Conservation (phyloP, 768 basidiomycete genomes). For the Tylopilus subfusipes region DNA sequence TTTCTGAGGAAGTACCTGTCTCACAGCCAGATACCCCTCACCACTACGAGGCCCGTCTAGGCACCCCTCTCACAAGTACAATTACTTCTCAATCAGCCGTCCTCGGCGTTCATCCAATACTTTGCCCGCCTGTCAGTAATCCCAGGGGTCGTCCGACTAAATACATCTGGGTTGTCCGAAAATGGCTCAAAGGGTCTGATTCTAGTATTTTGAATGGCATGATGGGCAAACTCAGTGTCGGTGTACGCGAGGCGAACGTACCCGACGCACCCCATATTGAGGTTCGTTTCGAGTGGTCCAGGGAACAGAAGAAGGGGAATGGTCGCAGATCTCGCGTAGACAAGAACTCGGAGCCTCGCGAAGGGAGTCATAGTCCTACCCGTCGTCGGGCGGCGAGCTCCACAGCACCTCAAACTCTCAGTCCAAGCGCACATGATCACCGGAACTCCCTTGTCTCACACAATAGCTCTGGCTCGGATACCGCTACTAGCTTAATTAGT, state of each 20-base stretch:
- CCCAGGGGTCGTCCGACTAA: slow-evolving; percentile 39
- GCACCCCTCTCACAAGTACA: slow-evolving; percentile 10
- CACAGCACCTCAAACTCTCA: slow-evolving; percentile 6
- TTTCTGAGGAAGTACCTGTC: slow-evolving; percentile 16
- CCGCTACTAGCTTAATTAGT: slow-evolving; percentile 24
- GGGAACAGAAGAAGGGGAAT: slow-evolving; percentile 31
- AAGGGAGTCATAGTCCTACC: slow-evolving; percentile 10
- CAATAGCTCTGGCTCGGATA: slow-evolving; percentile 36
- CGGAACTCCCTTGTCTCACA: slow-evolving; percentile 42
- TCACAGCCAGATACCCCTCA: slow-evolving; percentile 9
- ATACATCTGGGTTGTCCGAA: slow-evolving; percentile 76
- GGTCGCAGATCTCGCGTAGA: slow-evolving; percentile 20
- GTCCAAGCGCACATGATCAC: slow-evolving; percentile 17
- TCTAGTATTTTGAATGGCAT: slow-evolving; percentile 44
- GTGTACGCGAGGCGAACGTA: slow-evolving; percentile 21
- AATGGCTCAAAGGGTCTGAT: slow-evolving; percentile 66
- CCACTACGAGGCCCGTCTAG: slow-evolving; percentile 12
- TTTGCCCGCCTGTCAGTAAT: slow-evolving; percentile 46
- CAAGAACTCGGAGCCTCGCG: slow-evolving; percentile 11
- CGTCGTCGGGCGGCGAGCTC: slow-evolving; percentile 11
- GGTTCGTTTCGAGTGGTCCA: slow-evolving; percentile 77
- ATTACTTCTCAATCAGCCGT: slow-evolving; percentile 40
- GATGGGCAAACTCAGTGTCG: slow-evolving; percentile 37
- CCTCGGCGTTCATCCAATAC: slow-evolving; percentile 68
- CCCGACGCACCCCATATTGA: slow-evolving; percentile 46